Conservation (phyloP, 2,329 filamentous ascomycete species). For the Calonectria multiphialidica region DNA sequence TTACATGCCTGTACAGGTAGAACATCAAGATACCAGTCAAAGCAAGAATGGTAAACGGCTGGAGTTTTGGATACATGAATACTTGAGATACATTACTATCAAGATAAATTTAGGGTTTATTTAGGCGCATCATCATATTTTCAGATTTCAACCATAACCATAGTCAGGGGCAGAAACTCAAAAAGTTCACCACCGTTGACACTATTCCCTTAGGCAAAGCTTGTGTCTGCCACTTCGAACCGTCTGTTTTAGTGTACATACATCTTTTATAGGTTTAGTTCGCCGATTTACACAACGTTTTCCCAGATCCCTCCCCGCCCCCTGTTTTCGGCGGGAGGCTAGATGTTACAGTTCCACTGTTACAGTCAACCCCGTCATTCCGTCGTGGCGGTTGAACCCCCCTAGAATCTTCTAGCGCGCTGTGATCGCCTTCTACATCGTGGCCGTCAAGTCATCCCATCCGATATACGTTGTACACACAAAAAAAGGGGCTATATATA, state of each 20-base stretch:
- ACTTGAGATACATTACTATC: background rate
- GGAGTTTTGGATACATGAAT: conserved; percentile 13
- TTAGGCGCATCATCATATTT: background rate
- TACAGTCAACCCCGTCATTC: background rate
- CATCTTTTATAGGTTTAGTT: conserved; percentile 1
- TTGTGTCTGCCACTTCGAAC: background rate
- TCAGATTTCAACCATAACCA: background rate
- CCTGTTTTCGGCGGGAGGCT: background rate
- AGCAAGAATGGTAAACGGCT: background rate
- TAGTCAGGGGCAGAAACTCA: background rate
- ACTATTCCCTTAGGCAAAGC: background rate
- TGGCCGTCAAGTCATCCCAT: conserved; percentile 15
- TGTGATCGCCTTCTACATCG: conserved; percentile 10
- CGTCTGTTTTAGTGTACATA: conserved; percentile 5
- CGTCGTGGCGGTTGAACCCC: background rate
- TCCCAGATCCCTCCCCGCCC: background rate
- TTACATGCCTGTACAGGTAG: conserved; percentile 21
- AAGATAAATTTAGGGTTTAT: conserved; percentile 3
- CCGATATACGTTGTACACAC: conserved; percentile 35
- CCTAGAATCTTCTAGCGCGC: background rate
- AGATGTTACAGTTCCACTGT: conserved; percentile 28
- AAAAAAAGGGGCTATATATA: conserved; percentile 39
- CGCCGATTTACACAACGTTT: background rate
- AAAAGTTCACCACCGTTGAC: background rate
- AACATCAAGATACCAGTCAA: conserved; percentile 9